phyloP scores from a whole-genome alignment of 1,284 basidiomycete genomes.

The Puccinia horiana region DNA sequence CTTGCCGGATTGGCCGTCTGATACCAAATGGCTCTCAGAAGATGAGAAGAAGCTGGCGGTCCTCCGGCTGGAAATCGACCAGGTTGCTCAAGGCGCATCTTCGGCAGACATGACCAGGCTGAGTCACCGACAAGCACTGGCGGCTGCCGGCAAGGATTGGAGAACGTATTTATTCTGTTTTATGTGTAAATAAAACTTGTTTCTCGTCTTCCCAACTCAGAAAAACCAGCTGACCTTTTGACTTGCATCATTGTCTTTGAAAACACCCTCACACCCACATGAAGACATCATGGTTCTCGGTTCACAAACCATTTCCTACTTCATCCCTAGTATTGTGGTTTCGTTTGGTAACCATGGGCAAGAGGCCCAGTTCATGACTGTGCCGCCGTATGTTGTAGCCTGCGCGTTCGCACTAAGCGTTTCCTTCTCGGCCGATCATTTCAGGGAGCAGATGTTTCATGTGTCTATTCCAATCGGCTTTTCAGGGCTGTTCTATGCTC shows the following conservation, averaged over 20 bases:
- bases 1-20: conserved; percentile 59
- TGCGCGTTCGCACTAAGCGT: conserved; percentile 59
- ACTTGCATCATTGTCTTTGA: neutral
- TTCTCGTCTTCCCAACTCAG: neutral
- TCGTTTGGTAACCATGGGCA: conserved; percentile 60
- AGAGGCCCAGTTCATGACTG: conserved; percentile 62
- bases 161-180: conserved; percentile 57
- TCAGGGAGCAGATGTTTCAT: conserved; percentile 16
- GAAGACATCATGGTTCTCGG: conserved; percentile 52
- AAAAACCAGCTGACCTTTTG: neutral
- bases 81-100: conserved; percentile 53
- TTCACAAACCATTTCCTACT: conserved; percentile 62
- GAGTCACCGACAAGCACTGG: conserved; percentile 55
- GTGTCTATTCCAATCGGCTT: conserved; percentile 9
- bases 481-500: conserved; percentile 22
- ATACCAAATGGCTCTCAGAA: conserved; percentile 60
- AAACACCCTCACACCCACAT: too few species aligned
- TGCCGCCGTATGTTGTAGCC: conserved; percentile 61
- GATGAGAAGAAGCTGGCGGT: conserved; percentile 61
- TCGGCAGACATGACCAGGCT: conserved; percentile 53
- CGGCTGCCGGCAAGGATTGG: conserved; percentile 56
- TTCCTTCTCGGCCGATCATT: conserved; percentile 53
- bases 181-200: conserved; percentile 56
- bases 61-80: conserved; percentile 60
- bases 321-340: conserved; percentile 60